Percentiles rank a stretch among this genome's conserved stretches.
Evolutionary conservation across 2,329 filamentous ascomycete genomes (phyloP).

Genomic region (Hyphodiscus sp.): DNA sequence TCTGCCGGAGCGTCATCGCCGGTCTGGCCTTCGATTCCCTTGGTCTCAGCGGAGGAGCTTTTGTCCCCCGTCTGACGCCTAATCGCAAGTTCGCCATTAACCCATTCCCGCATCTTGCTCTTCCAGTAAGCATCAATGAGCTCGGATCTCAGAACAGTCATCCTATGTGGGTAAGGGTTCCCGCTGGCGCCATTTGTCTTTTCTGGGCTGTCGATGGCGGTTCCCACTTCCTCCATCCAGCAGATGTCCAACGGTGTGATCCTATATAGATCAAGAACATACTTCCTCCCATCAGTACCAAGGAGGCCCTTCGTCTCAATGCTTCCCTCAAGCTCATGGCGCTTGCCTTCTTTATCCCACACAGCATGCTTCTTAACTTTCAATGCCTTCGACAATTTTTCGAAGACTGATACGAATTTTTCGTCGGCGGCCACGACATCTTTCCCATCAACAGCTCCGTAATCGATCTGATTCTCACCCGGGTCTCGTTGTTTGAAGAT

Average conservation of each 20-base stretch:
- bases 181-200: conserved; percentile 26
- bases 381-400: conserved; percentile 83
- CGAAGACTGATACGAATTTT: conserved; percentile 75
- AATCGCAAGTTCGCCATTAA: conserved; percentile 69
- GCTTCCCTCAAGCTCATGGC: conserved; percentile 87
- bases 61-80: conserved; percentile 41
- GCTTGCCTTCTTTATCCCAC: conserved; percentile 93
- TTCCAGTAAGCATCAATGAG: conserved; percentile 82
- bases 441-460: conserved; percentile 95
- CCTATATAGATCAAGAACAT: conserved; percentile 93
- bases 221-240: conserved; percentile 77
- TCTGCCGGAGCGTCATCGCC: conserved; percentile 24
- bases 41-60: conserved; percentile 20
- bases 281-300: conserved; percentile 93
- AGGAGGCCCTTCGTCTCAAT: conserved; percentile 98
- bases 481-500: conserved; percentile 99
- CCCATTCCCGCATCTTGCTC: conserved; percentile 81
- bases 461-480: conserved; percentile 97
- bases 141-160: conserved; percentile 89
- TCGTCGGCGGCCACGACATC: conserved; percentile 89
- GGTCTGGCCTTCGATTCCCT: conserved; percentile 27
- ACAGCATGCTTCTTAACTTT: conserved; percentile 92
- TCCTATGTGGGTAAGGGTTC: conserved; percentile 74
- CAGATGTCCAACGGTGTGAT: conserved; percentile 85
- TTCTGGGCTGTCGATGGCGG: conserved; percentile 31